phyloP scores from a whole-genome alignment of 345 rosid species.

The Eucalyptus pauciflora region DNA sequence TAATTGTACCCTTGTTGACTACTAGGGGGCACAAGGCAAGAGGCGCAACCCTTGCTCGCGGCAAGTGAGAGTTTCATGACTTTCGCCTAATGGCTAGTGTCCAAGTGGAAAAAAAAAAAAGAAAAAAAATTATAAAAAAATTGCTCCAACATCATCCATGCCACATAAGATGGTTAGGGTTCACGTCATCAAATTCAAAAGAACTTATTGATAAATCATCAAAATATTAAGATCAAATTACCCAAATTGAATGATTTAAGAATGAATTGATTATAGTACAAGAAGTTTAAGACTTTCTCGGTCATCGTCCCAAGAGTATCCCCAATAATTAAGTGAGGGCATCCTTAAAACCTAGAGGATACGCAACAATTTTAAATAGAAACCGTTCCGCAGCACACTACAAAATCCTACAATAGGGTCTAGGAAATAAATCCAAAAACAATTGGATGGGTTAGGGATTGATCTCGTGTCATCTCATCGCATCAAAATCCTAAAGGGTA shows the following conservation, averaged over 20 bases:
- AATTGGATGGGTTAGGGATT: not conserved
- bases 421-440: not conserved
- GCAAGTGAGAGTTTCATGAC: not conserved
- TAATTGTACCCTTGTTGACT: accelerated
- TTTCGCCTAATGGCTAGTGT: accelerated
- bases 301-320: too few species aligned
- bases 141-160: accelerated
- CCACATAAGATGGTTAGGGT: accelerated
- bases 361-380: not conserved
- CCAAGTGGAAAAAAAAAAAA: accelerated
- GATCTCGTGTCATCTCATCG: not conserved
- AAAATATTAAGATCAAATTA: not conserved
- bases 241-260: accelerated
- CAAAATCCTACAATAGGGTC: not conserved
- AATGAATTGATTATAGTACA: not conserved
- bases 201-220: too few species aligned
- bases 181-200: too few species aligned
- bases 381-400: not conserved
- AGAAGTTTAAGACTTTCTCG: too few species aligned
- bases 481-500: not conserved
- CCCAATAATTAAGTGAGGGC: not conserved
- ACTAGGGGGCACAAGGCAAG: not conserved
- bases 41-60: accelerated
- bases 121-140: accelerated
- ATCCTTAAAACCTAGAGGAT: not conserved